phyloP scores from a whole-genome alignment of 148 eudicot species.

The Diospyros lotus region DNA sequence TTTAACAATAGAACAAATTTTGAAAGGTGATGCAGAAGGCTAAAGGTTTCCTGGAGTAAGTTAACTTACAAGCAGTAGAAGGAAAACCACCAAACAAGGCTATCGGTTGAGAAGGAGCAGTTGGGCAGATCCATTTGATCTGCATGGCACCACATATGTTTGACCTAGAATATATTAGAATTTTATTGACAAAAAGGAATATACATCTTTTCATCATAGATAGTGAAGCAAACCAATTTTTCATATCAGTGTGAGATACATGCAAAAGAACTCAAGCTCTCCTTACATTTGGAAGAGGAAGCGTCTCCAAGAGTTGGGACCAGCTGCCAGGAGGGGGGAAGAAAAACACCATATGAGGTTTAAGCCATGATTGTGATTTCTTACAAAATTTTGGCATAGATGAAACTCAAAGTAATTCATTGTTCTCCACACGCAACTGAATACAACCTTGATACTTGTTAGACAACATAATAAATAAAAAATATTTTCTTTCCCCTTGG shows the following conservation, averaged over 20 bases:
- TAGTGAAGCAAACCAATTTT: background rate
- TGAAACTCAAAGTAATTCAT: background rate
- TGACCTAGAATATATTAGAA: constrained; percentile 1
- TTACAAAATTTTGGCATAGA: background rate
- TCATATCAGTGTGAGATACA: background rate
- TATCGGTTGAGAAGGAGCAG: constrained; percentile 14
- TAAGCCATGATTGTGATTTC: background rate
- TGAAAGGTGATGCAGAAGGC: background rate
- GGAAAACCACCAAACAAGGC: constrained; percentile 15
- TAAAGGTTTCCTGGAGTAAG: background rate
- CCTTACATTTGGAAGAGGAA: constrained; percentile 94
- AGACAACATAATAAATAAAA: background rate
- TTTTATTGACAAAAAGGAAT: background rate
- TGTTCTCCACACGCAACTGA: background rate
- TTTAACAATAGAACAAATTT: no score
- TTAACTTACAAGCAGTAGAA: constrained; percentile 16
- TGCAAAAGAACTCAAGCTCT: constrained; percentile 6
- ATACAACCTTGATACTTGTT: background rate
- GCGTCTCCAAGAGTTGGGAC: constrained; percentile 88
- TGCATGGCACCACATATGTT: constrained; percentile 30
- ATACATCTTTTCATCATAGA: constrained; percentile 2
- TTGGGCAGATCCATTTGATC: constrained; percentile 58
- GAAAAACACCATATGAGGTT: constrained; percentile 1
- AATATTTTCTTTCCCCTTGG: background rate
- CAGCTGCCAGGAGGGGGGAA: constrained; percentile 54